Evolutionary conservation across 805 yeast species (phyloP).

Genomic region (Schwanniomyces sp.): DNA sequence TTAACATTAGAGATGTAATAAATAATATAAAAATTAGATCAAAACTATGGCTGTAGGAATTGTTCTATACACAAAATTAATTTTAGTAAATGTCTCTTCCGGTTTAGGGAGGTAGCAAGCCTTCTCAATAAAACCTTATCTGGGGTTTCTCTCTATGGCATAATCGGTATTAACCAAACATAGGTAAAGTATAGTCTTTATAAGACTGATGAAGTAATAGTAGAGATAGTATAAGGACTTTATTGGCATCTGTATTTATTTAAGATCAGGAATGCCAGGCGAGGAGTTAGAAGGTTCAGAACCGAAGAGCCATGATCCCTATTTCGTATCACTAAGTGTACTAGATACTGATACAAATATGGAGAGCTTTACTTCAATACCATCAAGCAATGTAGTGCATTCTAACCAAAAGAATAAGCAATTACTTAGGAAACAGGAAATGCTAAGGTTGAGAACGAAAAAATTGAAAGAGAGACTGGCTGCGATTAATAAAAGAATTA

Average conservation of each 20-base stretch:
- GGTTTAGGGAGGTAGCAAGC: neutral
- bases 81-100: neutral
- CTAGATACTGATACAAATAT: no score
- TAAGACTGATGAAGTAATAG: no score
- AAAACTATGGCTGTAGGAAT: neutral
- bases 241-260: neutral
- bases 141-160: no score
- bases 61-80: no score
- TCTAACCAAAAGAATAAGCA: neutral
- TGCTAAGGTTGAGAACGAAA: constrained; percentile 3
- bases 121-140: neutral
- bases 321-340: neutral
- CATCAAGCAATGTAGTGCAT: constrained; percentile 1
- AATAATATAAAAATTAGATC: neutral
- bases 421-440: constrained; percentile 7
- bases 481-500: constrained; percentile 7
- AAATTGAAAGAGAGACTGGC: constrained; percentile 7
- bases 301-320: neutral
- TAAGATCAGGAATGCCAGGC: neutral
- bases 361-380: constrained; percentile 1
- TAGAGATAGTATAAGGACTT: neutral
- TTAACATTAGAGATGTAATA: no score
- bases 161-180: neutral
- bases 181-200: no score
- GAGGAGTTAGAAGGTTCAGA: neutral